These are phyloP conservation scores for Chrysochromulina tobinii DNA, from an alignment of 78 protist species.

Conservation along the genomic window DNA sequence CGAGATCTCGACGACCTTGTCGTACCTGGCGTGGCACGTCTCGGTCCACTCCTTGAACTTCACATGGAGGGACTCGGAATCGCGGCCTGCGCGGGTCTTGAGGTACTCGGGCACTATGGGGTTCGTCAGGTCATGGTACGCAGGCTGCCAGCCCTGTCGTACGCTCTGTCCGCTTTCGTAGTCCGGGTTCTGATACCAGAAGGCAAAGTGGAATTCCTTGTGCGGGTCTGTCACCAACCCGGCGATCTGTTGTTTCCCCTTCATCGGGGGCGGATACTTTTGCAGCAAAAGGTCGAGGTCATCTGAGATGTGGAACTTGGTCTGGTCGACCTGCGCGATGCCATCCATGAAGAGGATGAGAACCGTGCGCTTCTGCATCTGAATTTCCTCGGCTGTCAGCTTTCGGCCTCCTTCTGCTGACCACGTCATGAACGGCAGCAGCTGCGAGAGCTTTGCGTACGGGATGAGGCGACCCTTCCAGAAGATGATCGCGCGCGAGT, in stretches of 20 bases:
- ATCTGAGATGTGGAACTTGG: neutral
- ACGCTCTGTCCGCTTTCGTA: no score
- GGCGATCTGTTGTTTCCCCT: neutral
- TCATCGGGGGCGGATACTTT: neutral
- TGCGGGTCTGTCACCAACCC: neutral
- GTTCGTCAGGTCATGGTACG: no score
- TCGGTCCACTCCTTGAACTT: neutral
- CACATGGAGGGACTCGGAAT: neutral
- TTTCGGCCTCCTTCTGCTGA: neutral
- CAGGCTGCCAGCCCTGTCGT: no score
- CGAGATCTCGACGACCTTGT: neutral
- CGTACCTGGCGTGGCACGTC: neutral
- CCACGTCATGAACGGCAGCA: neutral
- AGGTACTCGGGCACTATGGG: no score
- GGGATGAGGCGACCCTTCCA: neutral
- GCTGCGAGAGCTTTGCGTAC: neutral
- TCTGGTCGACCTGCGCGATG: neutral
- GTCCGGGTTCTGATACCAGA: no score
- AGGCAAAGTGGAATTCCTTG: neutral
- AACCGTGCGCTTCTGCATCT: neutral
- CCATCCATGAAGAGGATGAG: neutral
- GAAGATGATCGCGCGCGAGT: neutral
- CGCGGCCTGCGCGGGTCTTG: no score
- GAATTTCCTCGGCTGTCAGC: neutral
- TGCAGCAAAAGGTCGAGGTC: neutral